A percentile compares a stretch with the other conserved stretches of the same genome.
Conservation (phyloP, 305 asterid genomes). For the Andrographis paniculata region DNA sequence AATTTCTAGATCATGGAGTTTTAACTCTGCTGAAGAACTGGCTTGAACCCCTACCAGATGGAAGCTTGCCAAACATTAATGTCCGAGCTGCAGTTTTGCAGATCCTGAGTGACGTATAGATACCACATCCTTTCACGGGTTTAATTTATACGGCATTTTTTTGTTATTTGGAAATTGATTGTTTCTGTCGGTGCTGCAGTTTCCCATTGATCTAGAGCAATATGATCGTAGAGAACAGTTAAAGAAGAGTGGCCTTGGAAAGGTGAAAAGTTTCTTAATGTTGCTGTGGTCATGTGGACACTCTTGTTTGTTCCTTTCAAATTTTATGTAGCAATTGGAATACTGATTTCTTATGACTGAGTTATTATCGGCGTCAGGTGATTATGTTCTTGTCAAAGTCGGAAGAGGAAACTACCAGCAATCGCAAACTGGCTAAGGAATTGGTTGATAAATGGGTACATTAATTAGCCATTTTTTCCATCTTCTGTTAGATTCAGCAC, state of each 20-base stretch:
- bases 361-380: conserved; percentile 41
- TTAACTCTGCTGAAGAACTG: conserved; percentile 72
- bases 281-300: background rate
- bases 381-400: conserved; percentile 95
- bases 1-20: conserved; percentile 93
- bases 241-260: conserved; percentile 92
- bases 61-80: conserved; percentile 90
- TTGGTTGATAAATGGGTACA: conserved; percentile 99
- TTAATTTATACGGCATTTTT: background rate
- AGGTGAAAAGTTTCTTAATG: conserved; percentile 40
- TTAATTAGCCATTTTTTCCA: no score
- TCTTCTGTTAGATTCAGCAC: no score
- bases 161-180: background rate
- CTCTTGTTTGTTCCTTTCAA: background rate
- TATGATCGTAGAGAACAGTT: conserved; percentile 75
- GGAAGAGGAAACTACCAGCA: conserved; percentile 90
- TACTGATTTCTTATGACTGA: background rate
- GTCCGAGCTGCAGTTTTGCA: conserved; percentile 80
- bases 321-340: background rate
- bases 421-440: conserved; percentile 87
- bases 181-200: conserved; percentile 34
- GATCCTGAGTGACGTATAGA: no score
- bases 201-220: conserved; percentile 86
- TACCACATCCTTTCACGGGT: no score
- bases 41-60: conserved; percentile 99